These are phyloP conservation scores for Malassezia equina DNA, from an alignment of 1,284 basidiomycete genomes.

Conservation along the genomic window DNA sequence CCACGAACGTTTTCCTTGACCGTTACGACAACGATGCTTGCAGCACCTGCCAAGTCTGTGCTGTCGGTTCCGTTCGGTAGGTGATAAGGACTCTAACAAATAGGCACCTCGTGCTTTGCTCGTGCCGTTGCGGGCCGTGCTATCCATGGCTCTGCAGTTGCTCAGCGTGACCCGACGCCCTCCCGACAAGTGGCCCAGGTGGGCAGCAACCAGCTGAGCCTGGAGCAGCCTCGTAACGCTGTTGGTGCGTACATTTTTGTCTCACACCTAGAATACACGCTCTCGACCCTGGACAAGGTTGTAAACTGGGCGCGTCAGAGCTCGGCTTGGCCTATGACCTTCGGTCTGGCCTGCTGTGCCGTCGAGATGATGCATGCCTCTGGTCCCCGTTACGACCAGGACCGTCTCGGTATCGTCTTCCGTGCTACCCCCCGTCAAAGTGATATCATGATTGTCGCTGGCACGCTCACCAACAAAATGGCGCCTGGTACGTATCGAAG, in stretches of 20 bases:
- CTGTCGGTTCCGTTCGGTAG: constrained; percentile 9
- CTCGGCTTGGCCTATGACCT: constrained; percentile 99
- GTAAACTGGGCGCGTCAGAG: constrained; percentile 96
- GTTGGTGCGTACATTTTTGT: constrained; percentile 59
- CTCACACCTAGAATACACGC: constrained; percentile 72
- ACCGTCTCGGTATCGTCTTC: constrained; percentile 93
- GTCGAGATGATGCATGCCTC: constrained; percentile 90
- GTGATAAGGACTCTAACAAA: background rate
- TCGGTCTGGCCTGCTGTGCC: constrained; percentile 93
- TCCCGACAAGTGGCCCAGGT: constrained; percentile 14
- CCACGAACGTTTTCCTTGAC: background rate
- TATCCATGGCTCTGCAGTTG: constrained; percentile 5
- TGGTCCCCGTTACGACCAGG: constrained; percentile 95
- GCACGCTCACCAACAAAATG: constrained; percentile 99
- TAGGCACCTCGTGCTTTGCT: constrained; percentile 1
- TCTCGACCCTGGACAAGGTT: constrained; percentile 90
- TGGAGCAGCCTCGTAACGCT: constrained; percentile 79
- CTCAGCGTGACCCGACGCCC: constrained; percentile 5
- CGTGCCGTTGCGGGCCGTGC: constrained; percentile 7
- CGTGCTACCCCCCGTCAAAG: constrained; percentile 94
- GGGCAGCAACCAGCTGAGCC: constrained; percentile 51
- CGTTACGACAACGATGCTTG: constrained; percentile 7
- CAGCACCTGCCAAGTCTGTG: constrained; percentile 6
- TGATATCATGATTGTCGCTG: constrained; percentile 99
- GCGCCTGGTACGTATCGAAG: constrained; percentile 64